Evolutionary conservation across 139 green algal species (phyloP).

Genomic region (Chlorella sp.): DNA sequence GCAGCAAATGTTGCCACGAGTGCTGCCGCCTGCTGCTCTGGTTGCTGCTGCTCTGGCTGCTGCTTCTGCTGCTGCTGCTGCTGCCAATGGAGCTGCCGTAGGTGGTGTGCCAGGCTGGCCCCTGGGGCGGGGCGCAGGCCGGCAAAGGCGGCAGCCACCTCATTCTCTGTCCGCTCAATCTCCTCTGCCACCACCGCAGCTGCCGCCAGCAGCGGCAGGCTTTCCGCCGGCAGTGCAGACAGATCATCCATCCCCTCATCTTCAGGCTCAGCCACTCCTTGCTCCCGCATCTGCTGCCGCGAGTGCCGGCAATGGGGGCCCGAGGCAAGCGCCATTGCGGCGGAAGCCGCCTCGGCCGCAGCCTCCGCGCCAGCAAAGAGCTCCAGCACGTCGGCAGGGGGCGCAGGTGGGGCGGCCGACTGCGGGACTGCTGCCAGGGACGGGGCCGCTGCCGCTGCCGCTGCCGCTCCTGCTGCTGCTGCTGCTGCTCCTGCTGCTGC

Average conservation of each 20-base stretch:
- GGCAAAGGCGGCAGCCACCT: not conserved
- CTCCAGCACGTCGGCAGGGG: not conserved
- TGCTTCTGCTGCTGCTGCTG: not conserved
- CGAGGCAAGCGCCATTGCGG: not conserved
- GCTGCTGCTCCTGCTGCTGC: not conserved
- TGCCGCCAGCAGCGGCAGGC: constrained; percentile 24
- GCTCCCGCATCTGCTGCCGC: not conserved
- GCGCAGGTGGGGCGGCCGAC: not conserved
- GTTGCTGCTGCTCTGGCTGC: not conserved
- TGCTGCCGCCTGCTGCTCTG: not conserved
- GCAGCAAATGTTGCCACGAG: not conserved
- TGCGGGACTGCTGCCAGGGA: not conserved
- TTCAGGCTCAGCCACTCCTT: not conserved
- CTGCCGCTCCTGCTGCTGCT: not conserved
- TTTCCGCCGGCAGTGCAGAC: not conserved
- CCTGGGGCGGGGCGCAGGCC: not conserved
- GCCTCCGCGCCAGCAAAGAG: constrained; percentile 18
- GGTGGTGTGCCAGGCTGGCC: not conserved
- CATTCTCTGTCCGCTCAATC: not conserved
- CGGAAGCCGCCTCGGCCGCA: not conserved
- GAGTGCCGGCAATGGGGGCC: not conserved
- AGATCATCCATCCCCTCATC: not conserved
- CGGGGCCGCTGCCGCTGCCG: not conserved
- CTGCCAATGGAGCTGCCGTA: not conserved
- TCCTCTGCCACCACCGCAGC: constrained; percentile 10